Percentiles rank a stretch among this genome's conserved stretches.
These are phyloP conservation scores for Fomitopsis serialis DNA, from an alignment of 768 basidiomycete genomes.

Conservation along the genomic window DNA sequence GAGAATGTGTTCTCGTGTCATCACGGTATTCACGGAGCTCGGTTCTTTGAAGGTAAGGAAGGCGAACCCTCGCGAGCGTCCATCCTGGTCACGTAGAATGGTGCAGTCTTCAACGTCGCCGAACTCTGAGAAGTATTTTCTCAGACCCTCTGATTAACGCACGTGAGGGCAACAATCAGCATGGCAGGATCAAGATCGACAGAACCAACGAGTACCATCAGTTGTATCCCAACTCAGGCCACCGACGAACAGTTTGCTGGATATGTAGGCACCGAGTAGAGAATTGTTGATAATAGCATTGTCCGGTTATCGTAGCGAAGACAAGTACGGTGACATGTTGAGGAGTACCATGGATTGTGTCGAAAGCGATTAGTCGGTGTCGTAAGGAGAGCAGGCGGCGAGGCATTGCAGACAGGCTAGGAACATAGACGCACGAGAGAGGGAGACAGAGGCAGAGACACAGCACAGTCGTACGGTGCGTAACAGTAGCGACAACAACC, in stretches of 20 bases:
- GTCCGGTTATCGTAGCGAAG: slow-evolving; percentile 11
- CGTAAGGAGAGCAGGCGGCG: slow-evolving; percentile 9
- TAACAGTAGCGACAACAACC: slow-evolving; percentile 7
- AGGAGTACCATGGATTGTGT: slow-evolving; percentile 13
- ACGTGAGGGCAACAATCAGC: slow-evolving; percentile 8
- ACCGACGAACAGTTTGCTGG: slow-evolving; percentile 99
- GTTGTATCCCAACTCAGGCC: slow-evolving; percentile 99
- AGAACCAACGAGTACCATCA: slow-evolving; percentile 68
- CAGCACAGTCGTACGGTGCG: background rate
- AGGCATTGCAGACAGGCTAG: slow-evolving; percentile 2
- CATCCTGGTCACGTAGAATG: slow-evolving; percentile 94
- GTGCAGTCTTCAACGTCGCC: slow-evolving; percentile 95
- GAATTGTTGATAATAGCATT: slow-evolving; percentile 7
- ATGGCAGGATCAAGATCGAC: slow-evolving; percentile 29
- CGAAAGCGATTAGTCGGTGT: slow-evolving; percentile 13
- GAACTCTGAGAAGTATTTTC: slow-evolving; percentile 89
- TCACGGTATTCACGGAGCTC: slow-evolving; percentile 87
- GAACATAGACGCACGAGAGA: slow-evolving; percentile 4
- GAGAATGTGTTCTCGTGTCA: slow-evolving; percentile 87
- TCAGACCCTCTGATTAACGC: slow-evolving; percentile 50
- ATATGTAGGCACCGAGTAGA: slow-evolving; percentile 2
- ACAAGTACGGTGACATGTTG: slow-evolving; percentile 14
- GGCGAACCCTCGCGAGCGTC: slow-evolving; percentile 92
- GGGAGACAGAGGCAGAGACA: slow-evolving; percentile 4
- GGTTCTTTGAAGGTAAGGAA: slow-evolving; percentile 94